Evolutionary conservation across 352 stramenopile species (phyloP), one percentile per base, ranked within the genome.

Genomic region (Globisporangium cederbergense): DNA sequence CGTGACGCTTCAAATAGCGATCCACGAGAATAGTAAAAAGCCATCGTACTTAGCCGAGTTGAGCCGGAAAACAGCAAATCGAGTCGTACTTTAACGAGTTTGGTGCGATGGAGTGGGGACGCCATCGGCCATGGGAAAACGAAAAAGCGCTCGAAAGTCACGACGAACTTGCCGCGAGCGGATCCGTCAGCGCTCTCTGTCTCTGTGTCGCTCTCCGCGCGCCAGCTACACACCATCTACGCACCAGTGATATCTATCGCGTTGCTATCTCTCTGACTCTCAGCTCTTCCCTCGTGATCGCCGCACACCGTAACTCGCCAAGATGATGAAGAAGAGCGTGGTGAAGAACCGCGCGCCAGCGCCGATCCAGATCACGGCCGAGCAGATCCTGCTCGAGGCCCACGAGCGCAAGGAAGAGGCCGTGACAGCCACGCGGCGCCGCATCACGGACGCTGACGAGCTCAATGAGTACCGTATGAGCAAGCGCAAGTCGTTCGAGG

Each of bases 281-380:
- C 20, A 30, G 4, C 45, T 36, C 25, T 9, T 25, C 34, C 18
- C 36, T 32, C 38, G 22, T 34, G 34, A 10, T 30, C 22, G 22
- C 22, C 22, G 22, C 22, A 25, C 16, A 1, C 25, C 20, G 18
- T 51, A 42, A 50, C 53, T 18, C 52, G 11, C 22, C 62, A 63
- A 40, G 62, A 90, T 88, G 79, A 90, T 92, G 80, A 89, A 88
- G 75, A 93, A 90, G 74, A 89, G 80, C 68, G 72, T 79, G 38
- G 96, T 99, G 4, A 99, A 99, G 89, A 99, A 99, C 83, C 90
- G 97, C 67, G 97, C 97, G 66, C 96, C 98, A 6, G 97, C 98
- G 69, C 88, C 96, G 51, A 99, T 99, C 74, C 98, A 99, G 88
- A 99, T 99, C 74, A 99, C 96, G 43, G 97, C 98, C 25, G 98